These are phyloP conservation scores for Picea abies DNA, from an alignment of 83 land plant species.

Conservation along the genomic window DNA sequence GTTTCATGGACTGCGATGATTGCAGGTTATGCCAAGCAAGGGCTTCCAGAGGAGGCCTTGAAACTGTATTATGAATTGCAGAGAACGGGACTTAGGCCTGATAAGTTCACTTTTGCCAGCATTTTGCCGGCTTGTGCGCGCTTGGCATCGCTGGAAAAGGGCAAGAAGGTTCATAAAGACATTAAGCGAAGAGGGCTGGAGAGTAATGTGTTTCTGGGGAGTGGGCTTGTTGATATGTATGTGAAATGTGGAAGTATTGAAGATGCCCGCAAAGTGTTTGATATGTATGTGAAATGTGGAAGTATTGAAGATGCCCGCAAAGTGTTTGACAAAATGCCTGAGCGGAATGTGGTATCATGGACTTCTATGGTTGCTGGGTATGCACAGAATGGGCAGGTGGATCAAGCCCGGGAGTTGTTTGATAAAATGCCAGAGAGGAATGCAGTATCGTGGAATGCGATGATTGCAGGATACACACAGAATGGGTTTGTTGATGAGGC, in stretches of 20 bases:
- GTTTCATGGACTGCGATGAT: conserved; percentile 2
- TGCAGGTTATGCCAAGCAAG: not conserved
- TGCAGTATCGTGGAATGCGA: conserved; percentile 48
- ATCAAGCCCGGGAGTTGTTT: conserved; percentile 36
- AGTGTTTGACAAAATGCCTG: conserved; percentile 5
- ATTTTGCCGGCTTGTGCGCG: conserved; percentile 4
- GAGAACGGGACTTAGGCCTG: not conserved
- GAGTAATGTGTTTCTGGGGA: not conserved
- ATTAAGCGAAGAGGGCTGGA: not conserved
- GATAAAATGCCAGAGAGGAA: conserved; percentile 39
- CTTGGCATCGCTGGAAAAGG: not conserved
- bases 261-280: conserved; percentile 1
- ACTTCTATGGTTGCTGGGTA: conserved; percentile 6
- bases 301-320: too few species aligned
- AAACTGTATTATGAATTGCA: not conserved
- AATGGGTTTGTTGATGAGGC: conserved; percentile 41
- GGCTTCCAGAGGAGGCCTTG: not conserved
- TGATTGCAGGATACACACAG: conserved; percentile 53
- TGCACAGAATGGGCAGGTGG: conserved; percentile 24
- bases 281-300: too few species aligned
- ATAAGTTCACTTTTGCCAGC: not conserved
- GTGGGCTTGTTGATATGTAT: conserved; percentile 1
- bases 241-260: not conserved
- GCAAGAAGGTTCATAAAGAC: not conserved
- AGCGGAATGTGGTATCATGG: conserved; percentile 1